These are phyloP conservation scores for Schrenkiella parvula DNA, from an alignment of 345 rosid genomes.

Conservation along the genomic window DNA sequence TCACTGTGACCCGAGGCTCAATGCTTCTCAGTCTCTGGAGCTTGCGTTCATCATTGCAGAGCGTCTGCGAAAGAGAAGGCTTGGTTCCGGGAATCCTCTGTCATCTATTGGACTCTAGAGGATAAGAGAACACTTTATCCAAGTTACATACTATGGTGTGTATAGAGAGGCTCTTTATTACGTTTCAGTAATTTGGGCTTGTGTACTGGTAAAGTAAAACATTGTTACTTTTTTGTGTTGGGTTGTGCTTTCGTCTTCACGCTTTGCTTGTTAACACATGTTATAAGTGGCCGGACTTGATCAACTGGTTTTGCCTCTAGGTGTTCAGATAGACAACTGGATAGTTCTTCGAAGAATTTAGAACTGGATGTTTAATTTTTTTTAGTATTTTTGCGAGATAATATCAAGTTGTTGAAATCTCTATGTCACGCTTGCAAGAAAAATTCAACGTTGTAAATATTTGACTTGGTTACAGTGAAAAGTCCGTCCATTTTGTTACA, in stretches of 20 bases:
- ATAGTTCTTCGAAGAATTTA: too few relatives aligned
- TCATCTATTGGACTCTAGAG: constrained; percentile 27
- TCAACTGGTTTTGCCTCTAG: not conserved
- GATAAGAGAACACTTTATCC: not conserved
- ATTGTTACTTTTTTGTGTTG: not conserved
- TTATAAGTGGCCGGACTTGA: not conserved
- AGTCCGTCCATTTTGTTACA: not conserved
- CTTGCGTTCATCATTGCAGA: constrained; percentile 54
- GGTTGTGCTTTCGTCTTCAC: not conserved
- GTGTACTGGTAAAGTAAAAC: constrained; percentile 11
- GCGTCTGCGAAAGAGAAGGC: constrained; percentile 41
- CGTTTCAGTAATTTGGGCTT: not conserved
- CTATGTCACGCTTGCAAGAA: not conserved
- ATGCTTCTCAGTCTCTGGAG: constrained; percentile 58
- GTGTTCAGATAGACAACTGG: not conserved
- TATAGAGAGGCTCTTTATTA: constrained; percentile 14
- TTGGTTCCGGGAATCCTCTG: constrained; percentile 15
- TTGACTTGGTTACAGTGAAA: not conserved
- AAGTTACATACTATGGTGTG: not conserved
- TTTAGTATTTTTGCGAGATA: too few relatives aligned
- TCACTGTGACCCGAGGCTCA: constrained; percentile 52
- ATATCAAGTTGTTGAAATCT: too few relatives aligned
- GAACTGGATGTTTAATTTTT: too few relatives aligned
- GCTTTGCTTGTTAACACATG: not conserved
- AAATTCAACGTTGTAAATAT: not conserved